These are phyloP conservation scores for Papiliotrema laurentii DNA, from an alignment of 1,284 basidiomycete species.

Conservation along the genomic window DNA sequence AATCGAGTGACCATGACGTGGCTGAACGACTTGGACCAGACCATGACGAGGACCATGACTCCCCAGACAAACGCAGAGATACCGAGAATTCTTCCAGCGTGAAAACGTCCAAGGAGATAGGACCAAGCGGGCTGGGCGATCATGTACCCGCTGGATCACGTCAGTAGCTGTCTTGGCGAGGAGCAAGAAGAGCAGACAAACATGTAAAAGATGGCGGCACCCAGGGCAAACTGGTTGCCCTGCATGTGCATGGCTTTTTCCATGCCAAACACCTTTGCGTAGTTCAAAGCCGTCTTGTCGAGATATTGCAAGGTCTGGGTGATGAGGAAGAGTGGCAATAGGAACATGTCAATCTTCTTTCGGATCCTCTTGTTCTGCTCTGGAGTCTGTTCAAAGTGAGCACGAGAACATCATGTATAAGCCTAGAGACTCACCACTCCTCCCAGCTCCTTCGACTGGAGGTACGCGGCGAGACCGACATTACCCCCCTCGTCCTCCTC, in stretches of 20 bases:
- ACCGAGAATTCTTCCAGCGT: constrained; percentile 37
- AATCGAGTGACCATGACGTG: constrained; percentile 31
- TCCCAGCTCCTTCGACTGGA: constrained; percentile 29
- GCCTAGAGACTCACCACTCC: constrained; percentile 37
- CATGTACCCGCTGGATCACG: constrained; percentile 31
- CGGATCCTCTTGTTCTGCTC: constrained; percentile 37
- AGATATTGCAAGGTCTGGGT: constrained; percentile 37
- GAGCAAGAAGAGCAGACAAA: too few species aligned
- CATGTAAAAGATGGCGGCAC: constrained; percentile 38
- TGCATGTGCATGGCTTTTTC: constrained; percentile 37
- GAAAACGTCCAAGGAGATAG: constrained; percentile 34
- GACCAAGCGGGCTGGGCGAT: constrained; percentile 32
- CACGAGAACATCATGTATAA: neutral
- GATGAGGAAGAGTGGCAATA: constrained; percentile 38
- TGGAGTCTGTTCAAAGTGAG: constrained; percentile 21
- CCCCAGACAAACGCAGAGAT: constrained; percentile 42
- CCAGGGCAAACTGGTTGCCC: constrained; percentile 33
- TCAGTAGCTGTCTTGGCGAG: constrained; percentile 8
- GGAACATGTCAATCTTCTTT: constrained; percentile 32
- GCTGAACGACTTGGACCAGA: constrained; percentile 28
- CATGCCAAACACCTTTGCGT: constrained; percentile 42
- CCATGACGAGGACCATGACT: constrained; percentile 33
- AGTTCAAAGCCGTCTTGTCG: constrained; percentile 41
- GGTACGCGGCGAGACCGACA: constrained; percentile 36
- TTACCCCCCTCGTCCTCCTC: constrained; percentile 24